Conservation (phyloP, 805 yeast genomes). For the Zygosaccharomyces siamensis region DNA sequence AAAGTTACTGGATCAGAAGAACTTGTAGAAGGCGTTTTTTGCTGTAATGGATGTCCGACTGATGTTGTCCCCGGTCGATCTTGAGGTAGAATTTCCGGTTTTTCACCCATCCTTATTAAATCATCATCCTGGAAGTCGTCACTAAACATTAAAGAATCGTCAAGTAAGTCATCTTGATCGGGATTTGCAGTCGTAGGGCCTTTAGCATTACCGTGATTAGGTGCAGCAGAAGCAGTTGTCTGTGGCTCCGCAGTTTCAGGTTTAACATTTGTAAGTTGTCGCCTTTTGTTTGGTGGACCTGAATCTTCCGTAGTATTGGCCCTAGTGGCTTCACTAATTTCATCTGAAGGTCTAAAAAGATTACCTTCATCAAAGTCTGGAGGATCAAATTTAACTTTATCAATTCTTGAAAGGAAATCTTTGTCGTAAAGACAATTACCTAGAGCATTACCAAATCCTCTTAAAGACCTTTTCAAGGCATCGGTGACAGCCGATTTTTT, state of each 20-base stretch:
- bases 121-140: conserved; percentile 43
- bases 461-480: conserved; percentile 69
- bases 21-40: neutral
- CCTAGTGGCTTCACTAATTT: conserved; percentile 30
- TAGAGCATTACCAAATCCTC: conserved; percentile 77
- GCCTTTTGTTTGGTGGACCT: conserved; percentile 17
- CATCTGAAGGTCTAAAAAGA: conserved; percentile 37
- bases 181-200: conserved; percentile 5
- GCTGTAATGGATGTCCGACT: neutral
- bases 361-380: conserved; percentile 43
- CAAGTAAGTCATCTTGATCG: conserved; percentile 38
- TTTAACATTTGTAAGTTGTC: conserved; percentile 22
- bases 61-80: conserved; percentile 10
- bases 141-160: conserved; percentile 52
- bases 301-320: conserved; percentile 23
- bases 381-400: conserved; percentile 41
- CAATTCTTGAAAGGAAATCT: conserved; percentile 47
- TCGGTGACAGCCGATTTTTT: conserved; percentile 82
- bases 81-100: conserved; percentile 16
- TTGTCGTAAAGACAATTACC: conserved; percentile 85
- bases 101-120: conserved; percentile 34
- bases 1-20: conserved; percentile 34
- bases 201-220: neutral
- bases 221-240: conserved; percentile 5
- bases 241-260: neutral